A percentile compares a stretch with the other conserved stretches of the same genome.
phyloP scores from a whole-genome alignment of 768 basidiomycete species.

The Neoboletus subvelutipes region DNA sequence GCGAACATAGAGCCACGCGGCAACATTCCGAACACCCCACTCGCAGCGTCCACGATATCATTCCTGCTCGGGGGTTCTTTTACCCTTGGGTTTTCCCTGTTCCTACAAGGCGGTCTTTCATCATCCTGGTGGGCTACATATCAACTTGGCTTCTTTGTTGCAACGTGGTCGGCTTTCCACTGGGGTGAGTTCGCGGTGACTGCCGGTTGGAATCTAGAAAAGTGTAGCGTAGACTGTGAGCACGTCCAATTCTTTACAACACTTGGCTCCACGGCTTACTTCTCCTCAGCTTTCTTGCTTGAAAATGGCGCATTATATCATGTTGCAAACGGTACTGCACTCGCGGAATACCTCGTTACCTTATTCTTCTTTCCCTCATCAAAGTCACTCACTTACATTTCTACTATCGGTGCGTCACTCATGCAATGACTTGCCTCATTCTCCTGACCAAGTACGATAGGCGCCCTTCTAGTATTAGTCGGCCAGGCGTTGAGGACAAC shows the following conservation, averaged over 20 bases:
- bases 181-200: constrained; percentile 95
- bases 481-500: constrained; percentile 81
- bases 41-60: constrained; percentile 73
- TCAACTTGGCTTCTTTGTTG: constrained; percentile 80
- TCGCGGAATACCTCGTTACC: constrained; percentile 77
- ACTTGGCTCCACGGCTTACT: constrained; percentile 4
- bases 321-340: constrained; percentile 72
- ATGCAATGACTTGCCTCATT: background rate
- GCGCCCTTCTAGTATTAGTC: constrained; percentile 56
- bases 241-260: constrained; percentile 12
- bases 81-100: constrained; percentile 53
- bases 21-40: constrained; percentile 85
- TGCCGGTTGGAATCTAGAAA: constrained; percentile 92
- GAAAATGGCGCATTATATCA: constrained; percentile 89
- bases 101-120: constrained; percentile 45
- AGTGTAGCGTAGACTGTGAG: constrained; percentile 92
- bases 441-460: constrained; percentile 38
- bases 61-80: constrained; percentile 82
- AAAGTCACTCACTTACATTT: constrained; percentile 60
- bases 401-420: constrained; percentile 50
- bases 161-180: constrained; percentile 86
- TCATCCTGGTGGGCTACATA: constrained; percentile 63
- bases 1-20: constrained; percentile 40
- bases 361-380: constrained; percentile 63
- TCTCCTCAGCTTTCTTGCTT: constrained; percentile 76